Conservation (phyloP, 2,329 filamentous ascomycete genomes). For the Neopestalotiopsis sp. region DNA sequence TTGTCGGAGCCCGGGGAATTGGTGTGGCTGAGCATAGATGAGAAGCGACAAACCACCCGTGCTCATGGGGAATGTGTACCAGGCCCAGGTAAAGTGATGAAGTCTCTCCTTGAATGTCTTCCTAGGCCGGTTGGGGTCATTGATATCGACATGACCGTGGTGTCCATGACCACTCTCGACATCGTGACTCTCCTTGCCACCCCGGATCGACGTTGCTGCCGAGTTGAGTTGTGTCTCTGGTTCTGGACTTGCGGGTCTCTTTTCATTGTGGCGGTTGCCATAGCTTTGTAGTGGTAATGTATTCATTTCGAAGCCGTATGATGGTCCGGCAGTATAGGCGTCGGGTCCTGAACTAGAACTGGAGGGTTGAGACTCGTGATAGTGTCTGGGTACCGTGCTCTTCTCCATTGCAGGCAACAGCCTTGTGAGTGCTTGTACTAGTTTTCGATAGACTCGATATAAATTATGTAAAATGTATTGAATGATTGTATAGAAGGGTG, state of each 20-base stretch:
- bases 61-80: slow-evolving; percentile 78
- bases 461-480: not conserved
- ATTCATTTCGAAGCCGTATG: not conserved
- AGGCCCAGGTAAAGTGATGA: slow-evolving; percentile 71
- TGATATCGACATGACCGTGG: slow-evolving; percentile 28
- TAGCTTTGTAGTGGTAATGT: slow-evolving; percentile 10
- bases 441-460: not conserved
- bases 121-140: slow-evolving; percentile 41
- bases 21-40: slow-evolving; percentile 65
- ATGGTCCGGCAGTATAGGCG: slow-evolving; percentile 12
- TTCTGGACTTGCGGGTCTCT: slow-evolving; percentile 20
- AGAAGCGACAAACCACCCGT: slow-evolving; percentile 73
- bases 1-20: slow-evolving; percentile 65
- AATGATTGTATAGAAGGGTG: not conserved
- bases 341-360: not conserved
- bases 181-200: slow-evolving; percentile 26
- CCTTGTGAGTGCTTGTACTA: not conserved
- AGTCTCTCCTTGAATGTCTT: slow-evolving; percentile 50
- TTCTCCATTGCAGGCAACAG: slow-evolving; percentile 17
- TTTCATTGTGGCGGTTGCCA: slow-evolving; percentile 22
- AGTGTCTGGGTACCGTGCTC: not conserved
- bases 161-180: slow-evolving; percentile 27
- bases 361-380: not conserved
- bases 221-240: slow-evolving; percentile 26
- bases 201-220: slow-evolving; percentile 27